These are phyloP conservation scores for Didymella glomerata DNA, from an alignment of 2,329 filamentous ascomycete genomes.

Conservation along the genomic window DNA sequence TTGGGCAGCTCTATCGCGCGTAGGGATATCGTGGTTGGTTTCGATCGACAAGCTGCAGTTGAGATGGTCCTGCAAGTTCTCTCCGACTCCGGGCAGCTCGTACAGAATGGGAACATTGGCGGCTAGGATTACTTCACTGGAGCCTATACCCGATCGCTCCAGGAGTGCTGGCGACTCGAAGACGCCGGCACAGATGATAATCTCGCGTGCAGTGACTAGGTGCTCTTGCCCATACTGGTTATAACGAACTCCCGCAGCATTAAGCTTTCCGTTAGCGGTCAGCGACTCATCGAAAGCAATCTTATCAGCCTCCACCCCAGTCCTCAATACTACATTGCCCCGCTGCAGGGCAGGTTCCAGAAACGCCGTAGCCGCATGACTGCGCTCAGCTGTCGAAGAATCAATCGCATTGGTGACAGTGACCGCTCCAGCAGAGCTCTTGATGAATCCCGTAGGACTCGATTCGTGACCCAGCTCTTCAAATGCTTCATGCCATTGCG, in stretches of 20 bases:
- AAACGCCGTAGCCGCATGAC: constrained; percentile 31
- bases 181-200: constrained; percentile 55
- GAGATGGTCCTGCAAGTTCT: constrained; percentile 67
- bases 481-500: constrained; percentile 24
- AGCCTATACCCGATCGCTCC: constrained; percentile 68
- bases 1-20: constrained; percentile 21
- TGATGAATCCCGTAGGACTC: constrained; percentile 19
- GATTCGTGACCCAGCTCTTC: constrained; percentile 28
- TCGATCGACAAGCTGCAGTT: constrained; percentile 29
- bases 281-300: constrained; percentile 22
- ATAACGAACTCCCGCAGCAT: constrained; percentile 25
- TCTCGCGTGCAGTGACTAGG: constrained; percentile 19
- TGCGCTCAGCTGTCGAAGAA: constrained; percentile 28
- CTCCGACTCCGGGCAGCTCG: constrained; percentile 68
- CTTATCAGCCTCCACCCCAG: constrained; percentile 26
- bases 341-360: constrained; percentile 29
- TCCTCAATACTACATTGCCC: constrained; percentile 26
- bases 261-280: constrained; percentile 22
- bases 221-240: constrained; percentile 18
- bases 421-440: constrained; percentile 25
- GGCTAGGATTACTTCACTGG: constrained; percentile 56
- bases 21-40: constrained; percentile 21
- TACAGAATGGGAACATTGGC: constrained; percentile 61
- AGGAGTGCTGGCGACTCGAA: constrained; percentile 60
- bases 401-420: constrained; percentile 32